phyloP scores from a whole-genome alignment of 805 yeast species.

The Ogataea henricii region DNA sequence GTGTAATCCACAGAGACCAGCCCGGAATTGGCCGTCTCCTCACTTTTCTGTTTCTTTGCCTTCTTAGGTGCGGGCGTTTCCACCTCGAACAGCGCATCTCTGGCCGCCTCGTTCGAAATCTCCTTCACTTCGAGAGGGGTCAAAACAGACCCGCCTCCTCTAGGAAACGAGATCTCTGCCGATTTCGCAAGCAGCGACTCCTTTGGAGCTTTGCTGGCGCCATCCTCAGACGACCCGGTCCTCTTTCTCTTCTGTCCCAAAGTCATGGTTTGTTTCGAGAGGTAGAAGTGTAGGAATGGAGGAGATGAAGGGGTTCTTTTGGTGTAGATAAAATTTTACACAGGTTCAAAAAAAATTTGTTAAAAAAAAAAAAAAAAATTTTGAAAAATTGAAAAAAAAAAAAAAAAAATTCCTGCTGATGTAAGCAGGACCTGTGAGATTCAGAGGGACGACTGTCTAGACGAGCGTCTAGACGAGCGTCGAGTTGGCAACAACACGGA shows the following conservation, averaged over 20 bases:
- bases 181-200: constrained; percentile 28
- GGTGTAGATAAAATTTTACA: not conserved
- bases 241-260: constrained; percentile 47
- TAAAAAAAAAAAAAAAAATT: not conserved
- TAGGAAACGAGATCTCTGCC: constrained; percentile 73
- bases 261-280: constrained; percentile 3
- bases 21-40: constrained; percentile 30
- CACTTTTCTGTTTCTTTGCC: constrained; percentile 31
- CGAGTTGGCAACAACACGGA: no score
- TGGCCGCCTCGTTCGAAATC: constrained; percentile 88
- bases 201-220: constrained; percentile 22
- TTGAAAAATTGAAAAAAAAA: not conserved
- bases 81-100: constrained; percentile 74
- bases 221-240: constrained; percentile 41
- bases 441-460: no score
- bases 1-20: constrained; percentile 61
- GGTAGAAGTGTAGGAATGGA: not conserved
- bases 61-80: constrained; percentile 27
- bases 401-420: constrained; percentile 3
- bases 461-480: no score
- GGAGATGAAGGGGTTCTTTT: not conserved
- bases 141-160: constrained; percentile 90
- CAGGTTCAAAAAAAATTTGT: not conserved
- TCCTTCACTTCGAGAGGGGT: constrained; percentile 90
- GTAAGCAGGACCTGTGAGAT: no score